Evolutionary conservation across 345 rosid genomes (phyloP), one percentile per base, ranked within the genome.

Genomic region (Populus pruinosa): DNA sequence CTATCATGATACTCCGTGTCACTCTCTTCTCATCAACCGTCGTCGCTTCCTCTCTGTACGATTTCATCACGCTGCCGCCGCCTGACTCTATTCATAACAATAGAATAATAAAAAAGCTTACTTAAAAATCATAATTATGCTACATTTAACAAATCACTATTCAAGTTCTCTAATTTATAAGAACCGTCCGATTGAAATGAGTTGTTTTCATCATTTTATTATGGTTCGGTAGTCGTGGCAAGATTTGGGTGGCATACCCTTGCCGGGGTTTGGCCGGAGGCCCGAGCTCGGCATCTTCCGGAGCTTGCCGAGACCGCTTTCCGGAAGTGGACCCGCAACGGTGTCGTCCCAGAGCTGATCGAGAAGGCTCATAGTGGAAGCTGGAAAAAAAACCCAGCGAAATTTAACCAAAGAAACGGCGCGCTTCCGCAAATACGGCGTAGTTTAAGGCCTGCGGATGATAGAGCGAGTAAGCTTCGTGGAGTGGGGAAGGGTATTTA

Each of bases 311-410:
- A 94, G 97, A 81, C 98, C 99, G 86, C 77, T 87, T 23, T 96
- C 98, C 9, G 99, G 99, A 67, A 78, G 86, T 2, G 99, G 98
- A 33, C 99, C 99, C 75, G 99, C 99, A 73, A 93, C 94, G 78
- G 97, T 93, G 78, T 96, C 99, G 76, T 96, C 99, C 99, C 99
- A 96, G 21, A 96, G 86, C 78, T 96, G 95, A 72, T 96, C 97
- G 29, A 93, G 94, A 13, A 96, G 85, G 47, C 99, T 85, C 99
- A 96, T 95, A 38, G 80, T 83, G 9, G 56, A 67, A 56, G 55
- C 0, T n/a, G 71, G 64, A 0, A 23, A 10, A 10, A 7, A 59
- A 20, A 18, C 3, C 10, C 61, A 12, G 29, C 27, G 64, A 1
- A 10, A 59, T 1, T 59, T 3, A 23, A 6, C 29, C 25, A 0